Conservation (phyloP, 495 filamentous ascomycete species). For the Thermochaetoides thermophila region DNA sequence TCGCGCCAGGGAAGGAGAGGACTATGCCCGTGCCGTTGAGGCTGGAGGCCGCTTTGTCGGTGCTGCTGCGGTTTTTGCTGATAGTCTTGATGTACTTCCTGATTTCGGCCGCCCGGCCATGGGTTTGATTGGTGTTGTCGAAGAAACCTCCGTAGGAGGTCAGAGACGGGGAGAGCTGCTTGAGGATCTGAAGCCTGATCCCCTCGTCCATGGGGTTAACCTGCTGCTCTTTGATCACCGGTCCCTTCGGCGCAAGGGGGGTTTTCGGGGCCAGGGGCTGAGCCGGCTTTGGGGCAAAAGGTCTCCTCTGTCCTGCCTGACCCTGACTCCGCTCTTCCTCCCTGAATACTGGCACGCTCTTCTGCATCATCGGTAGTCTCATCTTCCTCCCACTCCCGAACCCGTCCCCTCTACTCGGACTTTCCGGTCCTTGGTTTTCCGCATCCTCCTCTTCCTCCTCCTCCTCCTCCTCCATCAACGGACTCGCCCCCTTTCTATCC, state of each 20-base stretch:
- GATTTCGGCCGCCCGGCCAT: constrained; percentile 54
- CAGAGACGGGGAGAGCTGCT: constrained; percentile 53
- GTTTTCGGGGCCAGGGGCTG: constrained; percentile 11
- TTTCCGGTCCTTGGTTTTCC: constrained; percentile 36
- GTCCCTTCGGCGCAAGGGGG: constrained; percentile 25
- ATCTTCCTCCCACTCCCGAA: constrained; percentile 43
- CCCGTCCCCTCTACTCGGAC: constrained; percentile 46
- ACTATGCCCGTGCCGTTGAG: constrained; percentile 38
- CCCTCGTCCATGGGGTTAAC: constrained; percentile 77
- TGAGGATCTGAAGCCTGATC: constrained; percentile 59
- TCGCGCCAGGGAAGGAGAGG: constrained; percentile 49
- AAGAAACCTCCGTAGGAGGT: constrained; percentile 62
- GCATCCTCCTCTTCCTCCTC: constrained; percentile 27
- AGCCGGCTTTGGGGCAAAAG: constrained; percentile 25
- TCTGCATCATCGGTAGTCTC: too few species aligned
- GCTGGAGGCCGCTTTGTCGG: constrained; percentile 47
- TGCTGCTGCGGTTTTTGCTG: constrained; percentile 44
- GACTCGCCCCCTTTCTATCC: constrained; percentile 11
- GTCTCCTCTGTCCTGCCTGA: too few species aligned
- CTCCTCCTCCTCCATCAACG: constrained; percentile 11
- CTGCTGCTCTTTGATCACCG: constrained; percentile 63
- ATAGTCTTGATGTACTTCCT: constrained; percentile 59
- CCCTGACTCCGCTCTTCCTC: constrained; percentile 24
- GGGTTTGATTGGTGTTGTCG: constrained; percentile 43
- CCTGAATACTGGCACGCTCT: too few species aligned